Evolutionary conservation across 2,329 filamentous ascomycete species (phyloP).

Genomic region (Fusarium foetens): DNA sequence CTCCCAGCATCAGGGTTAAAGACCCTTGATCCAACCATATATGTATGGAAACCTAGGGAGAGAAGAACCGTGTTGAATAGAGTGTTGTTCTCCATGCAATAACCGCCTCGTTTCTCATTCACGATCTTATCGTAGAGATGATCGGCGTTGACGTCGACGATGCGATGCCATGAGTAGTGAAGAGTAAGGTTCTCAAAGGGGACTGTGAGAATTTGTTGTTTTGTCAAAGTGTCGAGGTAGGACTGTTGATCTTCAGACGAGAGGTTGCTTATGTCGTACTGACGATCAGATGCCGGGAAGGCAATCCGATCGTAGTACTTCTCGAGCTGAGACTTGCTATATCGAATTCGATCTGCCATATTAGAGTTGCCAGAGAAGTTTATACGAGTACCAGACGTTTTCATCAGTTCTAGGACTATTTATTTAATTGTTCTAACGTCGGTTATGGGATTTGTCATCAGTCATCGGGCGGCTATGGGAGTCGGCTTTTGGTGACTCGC

Average conservation of each 20-base stretch:
- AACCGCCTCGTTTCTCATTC: slow-evolving; percentile 17
- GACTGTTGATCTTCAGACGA: neutral
- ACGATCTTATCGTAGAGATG: slow-evolving; percentile 23
- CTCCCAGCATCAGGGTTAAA: neutral
- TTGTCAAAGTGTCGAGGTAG: neutral
- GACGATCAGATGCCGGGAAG: neutral
- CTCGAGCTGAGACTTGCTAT: neutral
- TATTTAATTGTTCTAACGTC: neutral
- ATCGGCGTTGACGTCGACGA: slow-evolving; percentile 5
- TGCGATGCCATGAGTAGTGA: slow-evolving; percentile 23
- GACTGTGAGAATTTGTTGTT: neutral
- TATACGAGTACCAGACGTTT: too few relatives aligned
- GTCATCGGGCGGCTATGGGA: neutral
- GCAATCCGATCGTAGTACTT: slow-evolving; percentile 19
- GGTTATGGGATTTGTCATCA: neutral
- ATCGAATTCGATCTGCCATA: slow-evolving; percentile 15
- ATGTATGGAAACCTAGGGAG: neutral
- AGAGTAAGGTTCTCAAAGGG: slow-evolving; percentile 27
- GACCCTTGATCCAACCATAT: slow-evolving; percentile 14
- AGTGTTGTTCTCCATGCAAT: slow-evolving; percentile 28
- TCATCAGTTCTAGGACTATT: neutral
- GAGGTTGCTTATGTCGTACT: neutral
- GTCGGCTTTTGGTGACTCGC: neutral
- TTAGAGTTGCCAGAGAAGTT: neutral
- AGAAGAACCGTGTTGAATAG: slow-evolving; percentile 24